phyloP scores from a whole-genome alignment of 2,329 filamentous ascomycete species.

The Chaetomium sp. region DNA sequence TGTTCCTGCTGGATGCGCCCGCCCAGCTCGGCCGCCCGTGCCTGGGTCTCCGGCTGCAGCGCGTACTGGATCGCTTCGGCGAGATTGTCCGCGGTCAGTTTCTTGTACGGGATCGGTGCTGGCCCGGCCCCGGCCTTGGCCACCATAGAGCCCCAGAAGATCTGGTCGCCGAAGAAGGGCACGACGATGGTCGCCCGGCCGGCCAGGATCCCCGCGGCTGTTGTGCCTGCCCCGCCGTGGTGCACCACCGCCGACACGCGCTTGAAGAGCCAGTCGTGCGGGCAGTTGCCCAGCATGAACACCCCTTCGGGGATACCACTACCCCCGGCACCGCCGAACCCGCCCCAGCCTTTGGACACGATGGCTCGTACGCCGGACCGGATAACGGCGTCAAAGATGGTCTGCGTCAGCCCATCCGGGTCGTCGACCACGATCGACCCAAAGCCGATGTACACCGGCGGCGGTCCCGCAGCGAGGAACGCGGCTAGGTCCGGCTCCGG shows the following conservation, averaged over 20 bases:
- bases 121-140: constrained; percentile 66
- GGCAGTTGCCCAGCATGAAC: constrained; percentile 77
- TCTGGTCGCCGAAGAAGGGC: constrained; percentile 82
- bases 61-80: constrained; percentile 57
- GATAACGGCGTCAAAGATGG: constrained; percentile 65
- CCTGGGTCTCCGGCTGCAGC: constrained; percentile 51
- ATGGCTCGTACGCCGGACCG: constrained; percentile 66
- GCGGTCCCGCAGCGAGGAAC: constrained; percentile 62
- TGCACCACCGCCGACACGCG: constrained; percentile 77
- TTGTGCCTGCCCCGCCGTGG: constrained; percentile 83
- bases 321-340: constrained; percentile 65
- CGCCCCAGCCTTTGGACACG: constrained; percentile 85
- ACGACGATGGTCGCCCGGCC: constrained; percentile 77
- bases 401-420: constrained; percentile 60
- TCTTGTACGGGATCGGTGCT: constrained; percentile 60
- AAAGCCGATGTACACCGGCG: constrained; percentile 77
- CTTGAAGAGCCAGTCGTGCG: constrained; percentile 85
- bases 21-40: constrained; percentile 52
- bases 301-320: constrained; percentile 66
- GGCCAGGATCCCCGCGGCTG: constrained; percentile 74
- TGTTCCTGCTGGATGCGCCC: constrained; percentile 59
- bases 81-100: constrained; percentile 59
- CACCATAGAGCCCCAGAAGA: constrained; percentile 77
- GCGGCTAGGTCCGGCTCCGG: constrained; percentile 58
- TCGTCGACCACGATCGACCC: constrained; percentile 78